These are phyloP conservation scores for Carex arenaria DNA, from an alignment of 202 grass and related monocot species.

Conservation along the genomic window DNA sequence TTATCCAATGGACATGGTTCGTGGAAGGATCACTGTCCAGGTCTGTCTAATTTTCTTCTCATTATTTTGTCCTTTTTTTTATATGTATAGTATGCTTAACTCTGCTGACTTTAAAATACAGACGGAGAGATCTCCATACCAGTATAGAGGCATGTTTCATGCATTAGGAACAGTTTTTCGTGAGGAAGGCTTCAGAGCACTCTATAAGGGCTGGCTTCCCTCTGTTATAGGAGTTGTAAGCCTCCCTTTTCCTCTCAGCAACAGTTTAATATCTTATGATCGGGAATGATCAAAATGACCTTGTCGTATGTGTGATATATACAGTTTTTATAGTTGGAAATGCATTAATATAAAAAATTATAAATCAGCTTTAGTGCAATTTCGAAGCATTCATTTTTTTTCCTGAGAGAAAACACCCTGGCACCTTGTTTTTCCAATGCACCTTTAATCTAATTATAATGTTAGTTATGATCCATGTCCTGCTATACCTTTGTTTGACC, in stretches of 20 bases:
- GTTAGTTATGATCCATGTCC: not conserved
- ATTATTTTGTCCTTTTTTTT: not conserved
- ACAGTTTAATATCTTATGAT: not conserved
- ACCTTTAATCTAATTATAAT: not conserved
- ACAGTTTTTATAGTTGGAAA: not conserved
- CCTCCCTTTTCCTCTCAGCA: not conserved
- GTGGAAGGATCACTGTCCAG: slow-evolving; percentile 97
- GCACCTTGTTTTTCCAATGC: not conserved
- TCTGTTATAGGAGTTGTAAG: slow-evolving; percentile 99
- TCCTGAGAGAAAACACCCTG: not conserved
- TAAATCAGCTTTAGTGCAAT: not conserved
- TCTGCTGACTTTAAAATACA: slow-evolving; percentile 36
- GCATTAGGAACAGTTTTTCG: slow-evolving; percentile 93
- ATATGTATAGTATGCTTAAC: not conserved
- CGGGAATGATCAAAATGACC: not conserved
- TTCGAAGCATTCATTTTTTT: not conserved
- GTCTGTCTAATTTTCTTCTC: slow-evolving; percentile 28
- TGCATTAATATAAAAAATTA: not conserved
- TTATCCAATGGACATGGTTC: slow-evolving; percentile 99
- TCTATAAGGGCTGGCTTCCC: slow-evolving; percentile 98
- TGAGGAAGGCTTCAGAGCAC: slow-evolving; percentile 94
- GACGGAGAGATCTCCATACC: slow-evolving; percentile 89
- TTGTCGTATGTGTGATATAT: not conserved
- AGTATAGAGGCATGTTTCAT: slow-evolving; percentile 99
- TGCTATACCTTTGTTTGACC: not conserved